A percentile compares a stretch with the other conserved stretches of the same genome.
Evolutionary conservation across 768 basidiomycete species (phyloP).

Genomic region (Auricularia sp.): DNA sequence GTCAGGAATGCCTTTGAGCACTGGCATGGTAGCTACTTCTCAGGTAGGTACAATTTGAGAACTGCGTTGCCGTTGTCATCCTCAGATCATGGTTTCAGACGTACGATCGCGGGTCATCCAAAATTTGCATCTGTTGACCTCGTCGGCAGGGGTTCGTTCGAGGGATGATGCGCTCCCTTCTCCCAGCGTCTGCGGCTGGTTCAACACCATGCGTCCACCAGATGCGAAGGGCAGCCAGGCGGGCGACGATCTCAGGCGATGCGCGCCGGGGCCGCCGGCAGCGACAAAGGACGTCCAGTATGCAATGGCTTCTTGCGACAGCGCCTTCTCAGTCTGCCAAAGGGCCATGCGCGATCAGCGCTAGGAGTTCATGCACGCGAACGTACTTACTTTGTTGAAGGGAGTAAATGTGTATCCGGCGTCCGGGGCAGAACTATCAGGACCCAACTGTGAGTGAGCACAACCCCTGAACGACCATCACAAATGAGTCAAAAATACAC

Average conservation of each 20-base stretch:
- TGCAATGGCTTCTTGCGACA: constrained; percentile 31
- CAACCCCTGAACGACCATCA: too few species aligned
- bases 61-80: too few species aligned
- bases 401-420: too few species aligned
- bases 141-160: constrained; percentile 1
- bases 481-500: too few species aligned
- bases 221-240: background rate
- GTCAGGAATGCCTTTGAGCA: too few species aligned
- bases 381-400: too few species aligned
- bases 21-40: too few species aligned
- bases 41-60: too few species aligned
- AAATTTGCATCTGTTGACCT: background rate
- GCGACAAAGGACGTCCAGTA: constrained; percentile 37
- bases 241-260: background rate
- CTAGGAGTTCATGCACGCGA: too few species aligned
- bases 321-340: constrained; percentile 26
- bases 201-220: constrained; percentile 11
- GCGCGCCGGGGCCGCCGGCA: constrained; percentile 12
- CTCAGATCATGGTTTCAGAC: too few species aligned
- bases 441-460: too few species aligned
- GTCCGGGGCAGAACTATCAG: too few species aligned
- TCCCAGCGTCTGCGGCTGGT: constrained; percentile 2
- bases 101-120: constrained; percentile 1
- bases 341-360: background rate
- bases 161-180: constrained; percentile 3